Conservation (phyloP, 2,329 filamentous ascomycete genomes). For the Fusarium multiceps region DNA sequence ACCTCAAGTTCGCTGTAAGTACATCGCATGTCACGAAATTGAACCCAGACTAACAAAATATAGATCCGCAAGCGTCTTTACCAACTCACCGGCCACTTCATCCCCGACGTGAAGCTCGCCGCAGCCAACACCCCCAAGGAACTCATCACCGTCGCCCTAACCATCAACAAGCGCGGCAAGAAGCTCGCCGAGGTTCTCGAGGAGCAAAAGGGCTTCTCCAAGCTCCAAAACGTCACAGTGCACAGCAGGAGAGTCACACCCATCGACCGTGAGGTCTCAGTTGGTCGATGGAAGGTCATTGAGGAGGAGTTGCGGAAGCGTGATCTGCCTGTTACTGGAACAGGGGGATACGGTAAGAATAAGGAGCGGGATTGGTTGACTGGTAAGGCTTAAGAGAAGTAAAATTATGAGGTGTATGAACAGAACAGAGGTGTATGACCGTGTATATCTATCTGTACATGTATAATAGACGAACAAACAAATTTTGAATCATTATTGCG, state of each 20-base stretch:
- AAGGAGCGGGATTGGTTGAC: conserved; percentile 58
- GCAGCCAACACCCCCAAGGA: conserved; percentile 64
- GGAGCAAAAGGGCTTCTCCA: conserved; percentile 56
- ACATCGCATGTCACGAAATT: not conserved
- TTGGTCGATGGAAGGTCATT: conserved; percentile 85
- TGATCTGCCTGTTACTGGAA: conserved; percentile 68
- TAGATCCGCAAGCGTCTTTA: conserved; percentile 84
- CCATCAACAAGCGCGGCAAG: conserved; percentile 65
- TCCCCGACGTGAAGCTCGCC: conserved; percentile 76
- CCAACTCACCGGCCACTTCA: conserved; percentile 80
- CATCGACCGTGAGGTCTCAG: conserved; percentile 75
- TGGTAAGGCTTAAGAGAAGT: conserved; percentile 50
- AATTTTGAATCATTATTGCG: conserved; percentile 22
- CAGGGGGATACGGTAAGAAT: conserved; percentile 53
- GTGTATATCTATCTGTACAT: conserved; percentile 50
- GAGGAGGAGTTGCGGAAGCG: conserved; percentile 74
- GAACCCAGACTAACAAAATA: conserved; percentile 23
- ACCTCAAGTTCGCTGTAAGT: conserved; percentile 80
- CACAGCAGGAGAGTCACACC: conserved; percentile 72
- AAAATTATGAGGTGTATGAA: conserved; percentile 22
- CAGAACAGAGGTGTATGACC: conserved; percentile 35
- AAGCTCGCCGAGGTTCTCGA: conserved; percentile 73
- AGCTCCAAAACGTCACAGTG: conserved; percentile 77
- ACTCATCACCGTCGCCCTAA: conserved; percentile 65
- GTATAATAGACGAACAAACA: conserved; percentile 47